Evolutionary conservation across 1,139 yeast genomes (phyloP).

Genomic region (Debaryomyces udenii): DNA sequence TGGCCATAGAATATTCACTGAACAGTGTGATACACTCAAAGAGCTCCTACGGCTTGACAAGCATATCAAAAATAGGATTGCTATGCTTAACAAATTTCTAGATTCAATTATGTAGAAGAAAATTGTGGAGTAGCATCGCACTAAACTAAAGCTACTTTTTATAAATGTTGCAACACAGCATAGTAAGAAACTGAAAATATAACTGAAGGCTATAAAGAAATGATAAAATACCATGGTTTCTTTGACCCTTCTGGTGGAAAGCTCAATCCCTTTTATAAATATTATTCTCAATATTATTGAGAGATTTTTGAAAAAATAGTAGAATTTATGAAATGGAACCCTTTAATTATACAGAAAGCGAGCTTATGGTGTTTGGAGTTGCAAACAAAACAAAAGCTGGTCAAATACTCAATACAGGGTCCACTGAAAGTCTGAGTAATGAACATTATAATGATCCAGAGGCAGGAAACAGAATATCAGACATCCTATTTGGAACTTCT

Average conservation of each 20-base stretch:
- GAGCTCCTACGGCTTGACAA: too few species aligned
- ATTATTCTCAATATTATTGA: too few species aligned
- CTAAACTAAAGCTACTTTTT: not conserved
- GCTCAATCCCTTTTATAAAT: too few species aligned
- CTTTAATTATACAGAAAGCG: not conserved
- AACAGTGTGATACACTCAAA: too few species aligned
- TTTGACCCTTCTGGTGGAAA: too few species aligned
- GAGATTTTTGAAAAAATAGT: not conserved
- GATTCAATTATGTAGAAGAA: not conserved
- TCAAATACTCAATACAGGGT: too few species aligned
- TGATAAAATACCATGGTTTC: not conserved
- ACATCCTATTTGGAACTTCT: too few species aligned
- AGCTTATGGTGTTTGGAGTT: not conserved
- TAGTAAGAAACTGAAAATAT: slow-evolving; percentile 3
- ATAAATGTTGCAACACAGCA: slow-evolving; percentile 7
- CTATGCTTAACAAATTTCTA: slow-evolving; percentile 2
- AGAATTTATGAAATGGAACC: slow-evolving; percentile 1
- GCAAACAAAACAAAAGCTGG: not conserved
- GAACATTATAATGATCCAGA: too few species aligned
- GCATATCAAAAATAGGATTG: too few species aligned
- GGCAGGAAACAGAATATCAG: too few species aligned
- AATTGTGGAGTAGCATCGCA: not conserved
- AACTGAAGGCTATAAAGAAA: slow-evolving; percentile 3
- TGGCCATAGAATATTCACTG: too few species aligned
- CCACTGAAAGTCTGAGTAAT: too few species aligned